Evolutionary conservation across 1,284 basidiomycete genomes (phyloP), one percentile per base, ranked within the genome.

Genomic region (Austroboletus novae-zelandiae): DNA sequence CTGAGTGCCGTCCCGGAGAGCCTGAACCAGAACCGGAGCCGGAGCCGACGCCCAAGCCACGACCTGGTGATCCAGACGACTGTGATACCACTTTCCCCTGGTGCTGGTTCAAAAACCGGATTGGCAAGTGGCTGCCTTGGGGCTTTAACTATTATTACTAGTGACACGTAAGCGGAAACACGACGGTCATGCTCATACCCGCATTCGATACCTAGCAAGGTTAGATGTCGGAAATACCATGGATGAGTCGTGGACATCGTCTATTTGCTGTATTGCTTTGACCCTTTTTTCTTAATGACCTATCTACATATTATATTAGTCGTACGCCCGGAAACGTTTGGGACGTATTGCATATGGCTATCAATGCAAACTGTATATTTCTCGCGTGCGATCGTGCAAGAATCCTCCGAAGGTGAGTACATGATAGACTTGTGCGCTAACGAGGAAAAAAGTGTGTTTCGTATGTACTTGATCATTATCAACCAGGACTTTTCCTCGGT

Each of bases 11-110:
- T n/a, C 45, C 64, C 0, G 52, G 46, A 25, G 48, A 56, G 18
- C 69, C 67, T 0, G 51, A 56, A 20, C 65, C 68, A 0, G 47
- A 53, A 1, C 69, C 67, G 0, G 52, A 61, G 18, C 67, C 68
- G 0, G 35, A 52, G 18, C 70, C 66, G 1, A 43, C 43, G 10
- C 68, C 69, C 1, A 49, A 50, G 43, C 69, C 69, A 0, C 55
- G 36, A 4, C 71, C 71, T 1, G 64, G 60, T 36, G 45, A 63
- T 34, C 70, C 71, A 10, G 69, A 61, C 6, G 67, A 70, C 32
- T 69, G 68, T 15, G 50, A 56, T 13, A 36, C 23, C 20, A 2
- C n/a, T 3, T 47, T 57, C 4, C 65, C 68, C 10, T 65, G 55
- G 61, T 70, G 66, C 48, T 70, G 57, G 59, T 40, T 59, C 45